Evolutionary conservation across 1,284 basidiomycete species (phyloP), one percentile per base, ranked within the genome.

Genomic region (Moniliella sp.): DNA sequence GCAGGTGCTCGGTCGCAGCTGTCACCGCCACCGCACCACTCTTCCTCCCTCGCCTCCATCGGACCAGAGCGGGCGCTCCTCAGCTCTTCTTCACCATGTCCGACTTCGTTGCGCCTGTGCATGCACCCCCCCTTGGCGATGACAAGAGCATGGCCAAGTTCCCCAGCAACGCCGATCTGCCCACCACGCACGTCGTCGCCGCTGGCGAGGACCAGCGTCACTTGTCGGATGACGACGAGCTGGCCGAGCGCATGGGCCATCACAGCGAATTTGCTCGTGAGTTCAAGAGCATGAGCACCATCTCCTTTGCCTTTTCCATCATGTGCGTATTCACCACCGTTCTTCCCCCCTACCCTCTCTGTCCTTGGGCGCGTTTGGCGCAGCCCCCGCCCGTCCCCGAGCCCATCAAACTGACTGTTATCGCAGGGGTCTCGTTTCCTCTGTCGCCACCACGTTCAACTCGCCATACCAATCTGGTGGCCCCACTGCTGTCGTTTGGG

Each of bases 381-480:
- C 11, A 11, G 11, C 23, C 11, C 11, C 11, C n/a, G 11, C n/a
- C n/a, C n/a, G 23, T 14, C 14, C 14, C 26, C 4, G 26, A 15
- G 16, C 16, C 8, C 12, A 23, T 30, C 5, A 30, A 30, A 15
- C 7, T 14, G 27, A 28, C 27, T 12, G 12, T 28, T n/a, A 10
- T n/a, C 31, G 19, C 34, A 35, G 28, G 34, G 54, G 54, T 35
- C 48, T 57, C 18, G 46, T 57, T 28, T 57, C 56, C 14, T 53
- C 49, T 3, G 48, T 59, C 14, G 50, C 52, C 8, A 58, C 56
- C 16, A 58, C 56, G 8, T 57, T 55, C 39, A 55, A 57, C 41
- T 43, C 23, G 4, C 56, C 56, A n/a, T 58, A 48, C 36, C 35
- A 34, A 9, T 41, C 45, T 28, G 47, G 47, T 15, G 52, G 54